These are phyloP conservation scores for Aquilaria sinensis DNA, from an alignment of 345 rosid species.

Conservation along the genomic window DNA sequence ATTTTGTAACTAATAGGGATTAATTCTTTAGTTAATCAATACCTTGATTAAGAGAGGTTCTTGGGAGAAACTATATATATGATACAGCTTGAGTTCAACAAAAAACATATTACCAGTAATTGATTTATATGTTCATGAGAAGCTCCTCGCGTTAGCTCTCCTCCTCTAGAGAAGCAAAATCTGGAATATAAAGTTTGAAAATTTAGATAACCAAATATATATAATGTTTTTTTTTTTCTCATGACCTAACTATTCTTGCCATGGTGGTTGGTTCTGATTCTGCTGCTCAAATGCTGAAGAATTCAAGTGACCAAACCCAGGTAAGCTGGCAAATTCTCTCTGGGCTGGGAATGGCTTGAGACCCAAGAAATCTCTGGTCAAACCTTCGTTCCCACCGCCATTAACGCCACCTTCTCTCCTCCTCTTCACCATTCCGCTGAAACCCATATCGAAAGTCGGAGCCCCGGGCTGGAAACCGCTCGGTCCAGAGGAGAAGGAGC, in stretches of 20 bases:
- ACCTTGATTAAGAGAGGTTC: too few relatives aligned
- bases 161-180: background rate
- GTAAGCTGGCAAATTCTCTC: conserved; percentile 19
- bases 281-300: conserved; percentile 22
- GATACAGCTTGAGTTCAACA: too few relatives aligned
- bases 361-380: conserved; percentile 63
- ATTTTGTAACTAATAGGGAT: too few relatives aligned
- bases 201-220: background rate
- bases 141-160: background rate
- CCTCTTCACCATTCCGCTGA: conserved; percentile 16
- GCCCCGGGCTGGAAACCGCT: background rate
- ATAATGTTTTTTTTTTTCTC: background rate
- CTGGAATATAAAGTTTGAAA: conserved; percentile 1
- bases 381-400: conserved; percentile 18
- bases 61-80: too few relatives aligned
- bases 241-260: conserved; percentile 25
- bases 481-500: background rate
- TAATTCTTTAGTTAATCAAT: too few relatives aligned
- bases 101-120: too few relatives aligned
- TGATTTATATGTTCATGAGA: too few relatives aligned
- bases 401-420: conserved; percentile 2
- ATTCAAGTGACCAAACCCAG: conserved; percentile 19
- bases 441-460: conserved; percentile 20
- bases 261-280: conserved; percentile 24
- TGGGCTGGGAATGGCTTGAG: conserved; percentile 30